Percentiles rank a stretch among this genome's conserved stretches.
Conservation (phyloP, 2,329 filamentous ascomycete genomes). For the Scedosporium aurantiacum region DNA sequence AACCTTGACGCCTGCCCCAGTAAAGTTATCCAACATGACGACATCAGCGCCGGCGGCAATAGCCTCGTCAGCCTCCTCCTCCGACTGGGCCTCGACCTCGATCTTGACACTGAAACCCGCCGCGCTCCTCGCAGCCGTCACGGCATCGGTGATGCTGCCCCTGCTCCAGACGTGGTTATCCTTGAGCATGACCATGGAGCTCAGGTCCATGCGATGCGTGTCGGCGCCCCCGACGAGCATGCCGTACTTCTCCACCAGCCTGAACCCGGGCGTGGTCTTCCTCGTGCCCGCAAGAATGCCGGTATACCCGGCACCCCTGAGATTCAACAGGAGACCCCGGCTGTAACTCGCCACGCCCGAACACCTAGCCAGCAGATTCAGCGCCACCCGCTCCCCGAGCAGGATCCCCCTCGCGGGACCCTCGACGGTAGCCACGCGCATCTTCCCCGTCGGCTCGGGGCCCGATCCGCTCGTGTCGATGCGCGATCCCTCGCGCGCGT, state of each 20-base stretch:
- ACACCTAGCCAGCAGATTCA: constrained; percentile 84
- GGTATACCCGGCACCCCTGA: constrained; percentile 59
- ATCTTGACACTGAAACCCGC: constrained; percentile 89
- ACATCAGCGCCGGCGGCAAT: constrained; percentile 86
- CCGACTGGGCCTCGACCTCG: constrained; percentile 81
- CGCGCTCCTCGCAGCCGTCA: constrained; percentile 69
- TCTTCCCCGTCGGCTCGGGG: constrained; percentile 28
- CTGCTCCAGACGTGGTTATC: constrained; percentile 97
- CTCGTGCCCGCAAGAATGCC: constrained; percentile 87
- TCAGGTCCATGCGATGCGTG: constrained; percentile 81
- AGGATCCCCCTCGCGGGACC: constrained; percentile 73
- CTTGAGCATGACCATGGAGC: constrained; percentile 96
- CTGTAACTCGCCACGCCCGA: constrained; percentile 76
- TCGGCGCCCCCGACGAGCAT: constrained; percentile 93
- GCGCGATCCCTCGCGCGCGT: constrained; percentile 60
- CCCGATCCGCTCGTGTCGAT: constrained; percentile 50
- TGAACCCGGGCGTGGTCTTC: constrained; percentile 94
- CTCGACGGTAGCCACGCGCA: constrained; percentile 65
- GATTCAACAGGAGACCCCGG: constrained; percentile 39
- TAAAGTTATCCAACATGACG: constrained; percentile 96
- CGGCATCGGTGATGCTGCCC: constrained; percentile 75
- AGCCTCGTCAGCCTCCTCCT: constrained; percentile 83
- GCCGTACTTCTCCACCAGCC: constrained; percentile 94
- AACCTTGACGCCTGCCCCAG: constrained; percentile 61
- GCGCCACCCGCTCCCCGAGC: constrained; percentile 83